A percentile compares a stretch with the other conserved stretches of the same genome.
Evolutionary conservation across 2,329 filamentous ascomycete genomes (phyloP).

Genomic region (Rhytidhysteron rufulum): DNA sequence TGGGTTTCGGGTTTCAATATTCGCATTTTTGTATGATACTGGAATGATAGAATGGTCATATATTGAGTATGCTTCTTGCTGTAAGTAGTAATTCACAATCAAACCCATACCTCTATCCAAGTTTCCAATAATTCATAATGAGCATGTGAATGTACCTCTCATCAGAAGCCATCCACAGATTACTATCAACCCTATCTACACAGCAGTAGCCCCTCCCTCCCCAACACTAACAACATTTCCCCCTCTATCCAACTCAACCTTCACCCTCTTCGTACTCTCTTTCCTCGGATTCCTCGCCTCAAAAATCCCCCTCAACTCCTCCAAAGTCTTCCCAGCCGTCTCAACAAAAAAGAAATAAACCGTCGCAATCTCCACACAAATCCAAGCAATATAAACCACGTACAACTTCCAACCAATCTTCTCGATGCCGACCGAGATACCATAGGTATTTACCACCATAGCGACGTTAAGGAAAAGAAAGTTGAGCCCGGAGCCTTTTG

Average conservation of each 20-base stretch:
- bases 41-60: too few relatives aligned
- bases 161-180: too few relatives aligned
- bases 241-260: conserved; percentile 19
- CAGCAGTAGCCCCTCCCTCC: too few relatives aligned
- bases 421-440: conserved; percentile 28
- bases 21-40: too few relatives aligned
- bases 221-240: conserved; percentile 23
- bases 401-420: conserved; percentile 30
- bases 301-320: conserved; percentile 30
- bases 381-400: conserved; percentile 29
- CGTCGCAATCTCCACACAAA: conserved; percentile 23
- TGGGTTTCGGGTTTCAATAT: too few relatives aligned
- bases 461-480: conserved; percentile 31
- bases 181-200: too few relatives aligned
- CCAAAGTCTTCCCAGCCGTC: conserved; percentile 28
- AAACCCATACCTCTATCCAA: too few relatives aligned
- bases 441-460: conserved; percentile 31
- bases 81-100: too few relatives aligned
- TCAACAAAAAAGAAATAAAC: conserved; percentile 33
- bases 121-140: too few relatives aligned
- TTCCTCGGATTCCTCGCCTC: conserved; percentile 26
- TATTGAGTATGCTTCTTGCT: too few relatives aligned
- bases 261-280: conserved; percentile 19
- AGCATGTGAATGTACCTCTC: too few relatives aligned
- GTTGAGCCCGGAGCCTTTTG: conserved; percentile 33